Base-by-base conservation (phyloP, 1,284 basidiomycete species). In the Ceratobasidium sp. region DNA sequence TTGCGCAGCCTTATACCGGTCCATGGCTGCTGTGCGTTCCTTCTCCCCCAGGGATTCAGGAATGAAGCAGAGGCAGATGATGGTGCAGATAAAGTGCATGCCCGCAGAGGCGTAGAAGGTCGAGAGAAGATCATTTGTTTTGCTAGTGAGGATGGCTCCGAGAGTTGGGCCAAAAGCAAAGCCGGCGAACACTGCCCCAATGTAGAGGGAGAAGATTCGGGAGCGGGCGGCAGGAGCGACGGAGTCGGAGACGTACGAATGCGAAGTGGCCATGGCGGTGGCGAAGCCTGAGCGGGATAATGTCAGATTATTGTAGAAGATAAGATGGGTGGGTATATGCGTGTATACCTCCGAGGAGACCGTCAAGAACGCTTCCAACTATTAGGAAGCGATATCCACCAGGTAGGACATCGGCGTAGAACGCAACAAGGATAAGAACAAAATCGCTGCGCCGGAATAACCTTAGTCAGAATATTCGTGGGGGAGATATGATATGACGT, bases 331-430 rank as follows among this genome's bases (percentile, higher is more conserved):
- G 83, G 14, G 36, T 47, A 54, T 53, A 6, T 71, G 24, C 57
- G 57, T 71, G 66, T 85, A 82, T 81, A 88, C 96, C 93, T 75
- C 96, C 96, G 7, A 95, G 82, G 2, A 87, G 76, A 8, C 96
- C 96, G 77, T 97, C 94, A 1, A 95, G 76, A 2, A 90, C 79
- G 9, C 91, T 89, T 0, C 92, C 92, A 15, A 93, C 78, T 9
- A 96, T 79, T n/a, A 96, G 85, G 80, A 94, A 91, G 87, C 92
- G 92, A 81, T 95, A 95, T 15, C 93, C 92, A 5, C 94, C 93
- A 0, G 93, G 93, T 6, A 94, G 83, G 19, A 83, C 79, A 69
- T 88, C 83, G 45, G 88, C 81, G 87, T 91, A 64, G 84, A 84
- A 41, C 89, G 85, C 9, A 93, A 91, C 66, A 66, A 91, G 79